Evolutionary conservation across 2,329 filamentous ascomycete species (phyloP).

Genomic region (Trichophyton simii): DNA sequence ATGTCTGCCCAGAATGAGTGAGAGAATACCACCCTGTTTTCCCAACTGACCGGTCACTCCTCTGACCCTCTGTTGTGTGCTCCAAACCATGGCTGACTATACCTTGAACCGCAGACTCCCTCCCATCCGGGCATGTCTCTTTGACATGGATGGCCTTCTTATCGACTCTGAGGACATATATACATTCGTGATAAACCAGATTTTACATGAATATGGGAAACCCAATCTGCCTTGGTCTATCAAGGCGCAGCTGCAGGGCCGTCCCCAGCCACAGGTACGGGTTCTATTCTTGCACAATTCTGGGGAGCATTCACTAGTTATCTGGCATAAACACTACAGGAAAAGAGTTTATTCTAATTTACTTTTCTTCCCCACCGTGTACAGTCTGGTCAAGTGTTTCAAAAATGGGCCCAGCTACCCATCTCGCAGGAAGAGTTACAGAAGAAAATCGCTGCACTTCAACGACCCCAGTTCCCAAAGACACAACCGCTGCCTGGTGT

Average conservation of each 20-base stretch:
- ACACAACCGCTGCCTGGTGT: slow-evolving; percentile 73
- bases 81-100: neutral
- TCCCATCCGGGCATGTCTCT: slow-evolving; percentile 77
- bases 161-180: slow-evolving; percentile 90
- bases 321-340: no score
- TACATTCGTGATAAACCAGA: slow-evolving; percentile 66
- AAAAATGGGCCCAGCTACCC: slow-evolving; percentile 75
- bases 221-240: slow-evolving; percentile 79
- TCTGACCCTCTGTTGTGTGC: neutral
- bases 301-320: no score
- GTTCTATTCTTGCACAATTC: neutral
- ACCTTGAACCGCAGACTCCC: slow-evolving; percentile 48
- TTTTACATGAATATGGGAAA: slow-evolving; percentile 62
- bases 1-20: neutral
- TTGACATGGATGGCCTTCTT: slow-evolving; percentile 96
- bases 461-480: slow-evolving; percentile 58
- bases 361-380: neutral
- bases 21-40: neutral
- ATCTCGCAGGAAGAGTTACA: slow-evolving; percentile 58
- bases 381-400: slow-evolving; percentile 50
- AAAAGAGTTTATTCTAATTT: neutral
- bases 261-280: slow-evolving; percentile 44
- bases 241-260: slow-evolving; percentile 74
- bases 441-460: slow-evolving; percentile 47
- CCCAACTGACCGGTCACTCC: neutral